Conservation (phyloP, 2,329 filamentous ascomycete genomes). For the Purpureocillium lavendulum region DNA sequence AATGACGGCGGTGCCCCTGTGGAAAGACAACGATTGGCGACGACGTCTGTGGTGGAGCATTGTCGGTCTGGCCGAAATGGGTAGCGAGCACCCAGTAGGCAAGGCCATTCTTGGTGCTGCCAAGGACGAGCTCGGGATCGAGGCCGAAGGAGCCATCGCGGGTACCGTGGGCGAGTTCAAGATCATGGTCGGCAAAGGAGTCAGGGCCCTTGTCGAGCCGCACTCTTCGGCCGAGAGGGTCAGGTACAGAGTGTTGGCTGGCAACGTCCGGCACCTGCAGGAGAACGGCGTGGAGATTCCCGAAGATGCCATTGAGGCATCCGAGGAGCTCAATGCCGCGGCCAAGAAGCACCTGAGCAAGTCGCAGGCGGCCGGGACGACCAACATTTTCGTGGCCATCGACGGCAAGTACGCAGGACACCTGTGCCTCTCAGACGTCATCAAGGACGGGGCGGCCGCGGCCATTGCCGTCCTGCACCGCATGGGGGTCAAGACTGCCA, state of each 20-base stretch:
- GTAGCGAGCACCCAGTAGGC: slow-evolving; percentile 94
- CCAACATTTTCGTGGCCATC: slow-evolving; percentile 86
- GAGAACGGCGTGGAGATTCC: slow-evolving; percentile 63
- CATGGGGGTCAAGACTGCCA: slow-evolving; percentile 80
- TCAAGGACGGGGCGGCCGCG: slow-evolving; percentile 80
- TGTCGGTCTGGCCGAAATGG: slow-evolving; percentile 89
- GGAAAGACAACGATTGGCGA: slow-evolving; percentile 61
- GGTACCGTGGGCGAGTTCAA: slow-evolving; percentile 82
- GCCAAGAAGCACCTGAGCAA: slow-evolving; percentile 18
- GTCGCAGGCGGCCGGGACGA: slow-evolving; percentile 53
- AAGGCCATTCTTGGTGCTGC: slow-evolving; percentile 73
- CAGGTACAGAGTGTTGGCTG: slow-evolving; percentile 73
- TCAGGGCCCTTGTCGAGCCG: slow-evolving; percentile 75
- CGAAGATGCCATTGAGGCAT: slow-evolving; percentile 52
- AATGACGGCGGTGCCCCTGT: slow-evolving; percentile 55
- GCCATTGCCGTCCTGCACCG: slow-evolving; percentile 72
- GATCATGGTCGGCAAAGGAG: slow-evolving; percentile 74
- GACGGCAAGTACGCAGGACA: slow-evolving; percentile 73
- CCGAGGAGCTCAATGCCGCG: slow-evolving; percentile 47
- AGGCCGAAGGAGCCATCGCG: slow-evolving; percentile 64
- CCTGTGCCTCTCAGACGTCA: slow-evolving; percentile 77
- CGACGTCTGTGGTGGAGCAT: slow-evolving; percentile 89
- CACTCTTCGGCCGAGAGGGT: slow-evolving; percentile 56
- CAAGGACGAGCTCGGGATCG: slow-evolving; percentile 65
- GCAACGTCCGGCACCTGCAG: slow-evolving; percentile 70